These are phyloP conservation scores for Petunia hybrid DNA, from an alignment of 305 asterid genomes.

Conservation along the genomic window DNA sequence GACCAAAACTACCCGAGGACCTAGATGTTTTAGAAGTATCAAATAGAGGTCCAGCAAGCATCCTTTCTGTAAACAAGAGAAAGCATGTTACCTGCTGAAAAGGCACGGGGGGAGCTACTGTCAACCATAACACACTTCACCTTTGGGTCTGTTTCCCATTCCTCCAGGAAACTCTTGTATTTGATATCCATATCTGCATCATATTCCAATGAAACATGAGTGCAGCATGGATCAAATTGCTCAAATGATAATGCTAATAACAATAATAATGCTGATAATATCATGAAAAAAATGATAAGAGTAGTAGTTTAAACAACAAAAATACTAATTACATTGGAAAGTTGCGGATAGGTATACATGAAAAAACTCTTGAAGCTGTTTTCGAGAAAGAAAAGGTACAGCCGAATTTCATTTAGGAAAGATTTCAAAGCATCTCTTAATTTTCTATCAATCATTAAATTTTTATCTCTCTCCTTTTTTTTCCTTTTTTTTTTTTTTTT, in stretches of 20 bases:
- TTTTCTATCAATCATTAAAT: neutral
- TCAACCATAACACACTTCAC: slow-evolving; percentile 92
- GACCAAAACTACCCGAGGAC: slow-evolving; percentile 2
- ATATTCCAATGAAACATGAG: slow-evolving; percentile 33
- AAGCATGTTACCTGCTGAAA: slow-evolving; percentile 78
- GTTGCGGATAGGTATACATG: too few relatives aligned
- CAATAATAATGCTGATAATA: neutral
- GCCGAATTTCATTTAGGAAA: neutral
- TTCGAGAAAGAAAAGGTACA: neutral
- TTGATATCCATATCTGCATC: slow-evolving; percentile 87
- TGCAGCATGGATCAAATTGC: slow-evolving; percentile 15
- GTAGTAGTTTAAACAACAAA: too few relatives aligned
- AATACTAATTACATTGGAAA: too few relatives aligned
- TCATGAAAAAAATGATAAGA: too few relatives aligned
- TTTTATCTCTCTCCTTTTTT: too few relatives aligned
- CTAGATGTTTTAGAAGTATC: slow-evolving; percentile 10
- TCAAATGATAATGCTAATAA: slow-evolving; percentile 20
- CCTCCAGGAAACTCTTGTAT: slow-evolving; percentile 81
- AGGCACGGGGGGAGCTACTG: slow-evolving; percentile 90
- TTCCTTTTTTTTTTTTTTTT: too few relatives aligned
- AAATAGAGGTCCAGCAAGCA: slow-evolving; percentile 27
- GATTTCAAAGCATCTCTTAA: neutral
- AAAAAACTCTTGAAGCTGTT: neutral
- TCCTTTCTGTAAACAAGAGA: neutral
- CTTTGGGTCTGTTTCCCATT: slow-evolving; percentile 88